These are phyloP conservation scores for Rossbeevera mucosa DNA, from an alignment of 768 basidiomycete genomes.

Conservation along the genomic window DNA sequence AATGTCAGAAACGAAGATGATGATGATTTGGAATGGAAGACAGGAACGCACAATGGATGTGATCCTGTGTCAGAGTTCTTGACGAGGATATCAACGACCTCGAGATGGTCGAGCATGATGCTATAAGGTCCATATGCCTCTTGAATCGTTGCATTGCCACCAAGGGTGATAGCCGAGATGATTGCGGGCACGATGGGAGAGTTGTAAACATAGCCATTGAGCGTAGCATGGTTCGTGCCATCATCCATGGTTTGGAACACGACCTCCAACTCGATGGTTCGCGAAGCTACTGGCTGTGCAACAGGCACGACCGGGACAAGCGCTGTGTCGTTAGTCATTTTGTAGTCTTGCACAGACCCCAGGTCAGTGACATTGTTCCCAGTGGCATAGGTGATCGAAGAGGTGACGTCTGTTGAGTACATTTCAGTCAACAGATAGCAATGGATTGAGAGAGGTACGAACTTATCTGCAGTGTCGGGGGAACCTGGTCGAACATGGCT, in stretches of 20 bases:
- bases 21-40: background rate
- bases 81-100: slow-evolving; percentile 73
- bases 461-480: slow-evolving; percentile 72
- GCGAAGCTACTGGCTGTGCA: slow-evolving; percentile 48
- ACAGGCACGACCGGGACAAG: slow-evolving; percentile 59
- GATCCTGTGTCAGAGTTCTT: slow-evolving; percentile 69
- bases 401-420: slow-evolving; percentile 60
- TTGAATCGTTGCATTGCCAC: slow-evolving; percentile 59
- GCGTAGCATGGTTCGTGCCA: slow-evolving; percentile 80
- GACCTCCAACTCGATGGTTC: slow-evolving; percentile 65
- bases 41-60: slow-evolving; percentile 71
- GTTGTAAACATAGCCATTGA: slow-evolving; percentile 69
- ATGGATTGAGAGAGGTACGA: slow-evolving; percentile 22
- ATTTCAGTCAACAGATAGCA: background rate
- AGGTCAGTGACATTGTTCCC: slow-evolving; percentile 49
- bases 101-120: slow-evolving; percentile 68
- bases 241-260: slow-evolving; percentile 82
- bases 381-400: slow-evolving; percentile 72
- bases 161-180: slow-evolving; percentile 74
- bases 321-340: slow-evolving; percentile 58
- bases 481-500: slow-evolving; percentile 83
- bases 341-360: slow-evolving; percentile 53
- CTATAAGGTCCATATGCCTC: slow-evolving; percentile 76
- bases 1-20: background rate
- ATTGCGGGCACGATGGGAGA: slow-evolving; percentile 68